Conservation (phyloP, 805 yeast species). For the Myxozyma mucilagina region DNA sequence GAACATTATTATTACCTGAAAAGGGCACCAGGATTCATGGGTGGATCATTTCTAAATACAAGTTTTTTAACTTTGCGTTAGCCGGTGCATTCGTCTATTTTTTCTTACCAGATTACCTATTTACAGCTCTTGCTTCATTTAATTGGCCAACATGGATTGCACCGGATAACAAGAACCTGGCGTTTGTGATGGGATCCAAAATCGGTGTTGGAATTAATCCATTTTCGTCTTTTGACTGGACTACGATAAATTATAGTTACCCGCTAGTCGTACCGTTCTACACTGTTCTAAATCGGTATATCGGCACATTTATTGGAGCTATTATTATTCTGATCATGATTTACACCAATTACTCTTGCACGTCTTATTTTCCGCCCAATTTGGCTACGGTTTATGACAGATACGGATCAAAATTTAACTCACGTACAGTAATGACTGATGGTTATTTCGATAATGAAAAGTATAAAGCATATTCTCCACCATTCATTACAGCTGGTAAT, state of each 20-base stretch:
- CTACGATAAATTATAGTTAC: constrained; percentile 44
- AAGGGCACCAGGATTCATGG: constrained; percentile 49
- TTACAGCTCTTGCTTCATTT: constrained; percentile 59
- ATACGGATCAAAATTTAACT: constrained; percentile 47
- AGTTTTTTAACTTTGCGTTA: constrained; percentile 50
- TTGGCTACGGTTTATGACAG: constrained; percentile 46
- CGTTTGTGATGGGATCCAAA: constrained; percentile 62
- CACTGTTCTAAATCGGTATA: constrained; percentile 46
- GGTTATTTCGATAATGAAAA: constrained; percentile 48
- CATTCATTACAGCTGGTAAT: constrained; percentile 54
- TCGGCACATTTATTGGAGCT: constrained; percentile 50
- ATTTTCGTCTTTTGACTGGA: constrained; percentile 68
- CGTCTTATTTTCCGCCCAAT: constrained; percentile 47
- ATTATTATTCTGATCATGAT: constrained; percentile 54
- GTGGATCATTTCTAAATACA: constrained; percentile 57
- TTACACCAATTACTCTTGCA: constrained; percentile 51
- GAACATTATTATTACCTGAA: constrained; percentile 24
- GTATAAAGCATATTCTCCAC: constrained; percentile 62
- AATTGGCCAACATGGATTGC: constrained; percentile 65
- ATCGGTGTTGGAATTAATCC: constrained; percentile 70
- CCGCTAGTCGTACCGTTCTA: constrained; percentile 43
- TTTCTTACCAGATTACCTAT: constrained; percentile 63
- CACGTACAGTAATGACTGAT: constrained; percentile 47
- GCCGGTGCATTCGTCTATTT: constrained; percentile 50
- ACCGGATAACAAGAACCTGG: constrained; percentile 55